phyloP scores from a whole-genome alignment of 83 land plant genomes.

The Picea engelmannii region DNA sequence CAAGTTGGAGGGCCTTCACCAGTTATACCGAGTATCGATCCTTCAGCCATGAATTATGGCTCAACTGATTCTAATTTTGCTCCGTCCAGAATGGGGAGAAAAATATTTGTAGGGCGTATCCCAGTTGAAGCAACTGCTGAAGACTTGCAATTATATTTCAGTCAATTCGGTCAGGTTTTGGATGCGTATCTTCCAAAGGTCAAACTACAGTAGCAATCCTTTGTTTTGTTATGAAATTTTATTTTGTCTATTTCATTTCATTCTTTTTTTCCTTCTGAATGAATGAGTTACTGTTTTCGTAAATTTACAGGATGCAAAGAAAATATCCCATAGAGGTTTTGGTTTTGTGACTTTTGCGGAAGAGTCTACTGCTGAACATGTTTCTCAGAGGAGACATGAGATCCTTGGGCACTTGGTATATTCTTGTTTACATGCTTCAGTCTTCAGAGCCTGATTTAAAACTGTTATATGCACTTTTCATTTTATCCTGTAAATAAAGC shows the following conservation, averaged over 20 bases:
- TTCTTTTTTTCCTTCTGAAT: background rate
- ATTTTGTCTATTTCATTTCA: background rate
- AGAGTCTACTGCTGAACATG: conserved; percentile 5
- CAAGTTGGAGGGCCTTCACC: background rate
- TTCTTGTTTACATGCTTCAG: background rate
- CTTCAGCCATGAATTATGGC: background rate
- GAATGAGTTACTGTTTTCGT: background rate
- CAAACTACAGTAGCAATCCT: background rate
- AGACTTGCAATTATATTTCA: conserved; percentile 7
- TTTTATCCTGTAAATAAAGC: background rate
- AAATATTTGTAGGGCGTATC: conserved; percentile 14
- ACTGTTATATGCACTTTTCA: background rate
- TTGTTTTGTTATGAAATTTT: background rate
- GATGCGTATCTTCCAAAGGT: conserved; percentile 19
- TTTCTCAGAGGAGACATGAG: conserved; percentile 11
- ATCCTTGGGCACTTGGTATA: conserved; percentile 11
- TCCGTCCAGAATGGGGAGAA: conserved; percentile 7
- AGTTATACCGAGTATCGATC: background rate
- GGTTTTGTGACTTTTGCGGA: conserved; percentile 20
- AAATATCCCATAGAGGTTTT: conserved; percentile 23
- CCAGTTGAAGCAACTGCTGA: conserved; percentile 18
- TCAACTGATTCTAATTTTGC: background rate
- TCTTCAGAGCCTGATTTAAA: background rate
- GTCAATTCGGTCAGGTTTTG: conserved; percentile 10
- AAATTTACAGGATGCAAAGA: conserved; percentile 17